Conservation (phyloP, 805 yeast genomes). For the Pichia deserticola region DNA sequence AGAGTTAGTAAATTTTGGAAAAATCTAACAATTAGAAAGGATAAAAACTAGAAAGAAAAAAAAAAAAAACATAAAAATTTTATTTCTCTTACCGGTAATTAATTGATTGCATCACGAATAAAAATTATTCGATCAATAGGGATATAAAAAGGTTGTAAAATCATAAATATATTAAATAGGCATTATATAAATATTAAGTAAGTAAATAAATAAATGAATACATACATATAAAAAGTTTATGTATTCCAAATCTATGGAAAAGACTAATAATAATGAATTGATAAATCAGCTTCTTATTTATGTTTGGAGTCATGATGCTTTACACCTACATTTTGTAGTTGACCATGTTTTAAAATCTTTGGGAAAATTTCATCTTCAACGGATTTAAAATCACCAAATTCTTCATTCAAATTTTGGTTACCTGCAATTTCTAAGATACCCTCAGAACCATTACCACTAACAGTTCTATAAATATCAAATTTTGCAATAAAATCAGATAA, state of each 20-base stretch:
- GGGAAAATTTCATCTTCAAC: constrained; percentile 49
- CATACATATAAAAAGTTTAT: too few relatives aligned
- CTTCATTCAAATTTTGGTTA: constrained; percentile 51
- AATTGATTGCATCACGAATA: too few relatives aligned
- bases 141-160: too few relatives aligned
- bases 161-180: background rate
- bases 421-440: constrained; percentile 73
- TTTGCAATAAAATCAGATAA: constrained; percentile 54
- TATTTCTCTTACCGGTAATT: background rate
- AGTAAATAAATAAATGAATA: background rate
- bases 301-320: too few relatives aligned
- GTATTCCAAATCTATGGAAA: background rate
- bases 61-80: background rate
- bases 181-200: background rate
- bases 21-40: background rate
- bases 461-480: constrained; percentile 57
- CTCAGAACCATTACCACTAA: constrained; percentile 56
- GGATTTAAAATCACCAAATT: constrained; percentile 52
- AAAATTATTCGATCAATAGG: too few relatives aligned
- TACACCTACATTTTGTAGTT: constrained; percentile 30
- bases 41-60: background rate
- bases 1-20: constrained; percentile 7
- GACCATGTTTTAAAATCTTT: constrained; percentile 54
- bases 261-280: too few relatives aligned
- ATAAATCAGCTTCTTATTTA: too few relatives aligned